Base-by-base conservation (phyloP, 1,284 basidiomycete genomes). In the Boletus mariae region DNA sequence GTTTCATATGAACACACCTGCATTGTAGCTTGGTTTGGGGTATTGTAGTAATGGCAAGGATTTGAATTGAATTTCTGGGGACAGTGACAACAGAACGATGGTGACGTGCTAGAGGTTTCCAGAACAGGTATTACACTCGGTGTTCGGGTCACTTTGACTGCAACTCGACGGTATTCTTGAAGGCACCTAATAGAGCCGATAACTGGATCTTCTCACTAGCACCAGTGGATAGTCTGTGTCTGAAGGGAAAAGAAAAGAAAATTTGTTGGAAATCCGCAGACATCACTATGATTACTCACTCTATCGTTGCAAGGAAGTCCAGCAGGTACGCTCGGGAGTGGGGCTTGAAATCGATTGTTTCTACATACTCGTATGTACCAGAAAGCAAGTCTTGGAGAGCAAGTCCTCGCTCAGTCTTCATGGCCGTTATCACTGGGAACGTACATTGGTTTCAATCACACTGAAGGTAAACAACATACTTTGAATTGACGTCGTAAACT, bases 381-480 rank as follows among this genome's bases (percentile, higher is more conserved):
- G 84, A 82, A n/a, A 99, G 85, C 50, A 99, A 80, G 73, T 99
- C 97, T 66, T 98, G 94, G 34, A 99, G 74, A 13, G 97, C 97
- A 32, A 99, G 80, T 23, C 97, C 97, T 53, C 94, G 88, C 55
- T 96, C 92, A 1, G 85, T 85, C 68, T 98, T 98, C 62, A 99
- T 70, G 2, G 84, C 78, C 6, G 83, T 86, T 47, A 98, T 90
- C 78, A 92, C 95, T 98, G 62, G 5, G 38, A 32, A 47, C 25
- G 28, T 9, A 47, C 26, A 13, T 66, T 5, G 50, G 31, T 12
- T 17, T 42, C 40, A 38, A 38, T 29, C 1, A 44, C 10, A 11
- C 25, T 10, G 37, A 51, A 7, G 28, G 1, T 26, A 45, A 42
- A 38, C 44, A 35, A 72, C 86, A 59, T 61, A 97, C 94, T 84